Percentiles rank a stretch among this genome's conserved stretches.
phyloP scores from a whole-genome alignment of 2,329 filamentous ascomycete genomes.

The Lachnellula cervina region DNA sequence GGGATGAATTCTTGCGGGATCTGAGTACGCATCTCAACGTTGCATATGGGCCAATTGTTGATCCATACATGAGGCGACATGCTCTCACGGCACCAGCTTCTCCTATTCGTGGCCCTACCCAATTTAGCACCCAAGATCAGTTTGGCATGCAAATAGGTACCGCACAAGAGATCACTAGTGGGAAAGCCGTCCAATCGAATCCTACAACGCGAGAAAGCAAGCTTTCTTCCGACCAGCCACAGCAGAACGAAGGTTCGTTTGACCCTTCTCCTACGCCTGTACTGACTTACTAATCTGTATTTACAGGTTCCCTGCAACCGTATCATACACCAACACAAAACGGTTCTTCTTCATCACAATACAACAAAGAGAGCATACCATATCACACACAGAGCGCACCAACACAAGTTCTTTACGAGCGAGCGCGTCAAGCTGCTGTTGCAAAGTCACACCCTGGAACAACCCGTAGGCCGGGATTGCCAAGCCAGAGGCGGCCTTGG shows the following conservation, averaged over 20 bases:
- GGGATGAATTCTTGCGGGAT: slow-evolving; percentile 58
- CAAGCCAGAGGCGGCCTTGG: slow-evolving; percentile 69
- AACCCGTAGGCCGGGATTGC: slow-evolving; percentile 46
- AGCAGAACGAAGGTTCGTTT: slow-evolving; percentile 15
- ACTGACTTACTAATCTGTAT: neutral
- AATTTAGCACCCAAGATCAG: neutral
- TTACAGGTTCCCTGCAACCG: slow-evolving; percentile 5
- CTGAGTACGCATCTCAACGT: slow-evolving; percentile 54
- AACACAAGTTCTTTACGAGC: slow-evolving; percentile 55
- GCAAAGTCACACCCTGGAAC: slow-evolving; percentile 48
- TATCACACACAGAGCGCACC: slow-evolving; percentile 36
- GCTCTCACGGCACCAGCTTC: slow-evolving; percentile 23
- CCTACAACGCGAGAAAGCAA: too few relatives aligned
- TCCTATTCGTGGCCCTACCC: slow-evolving; percentile 1
- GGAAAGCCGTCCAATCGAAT: too few relatives aligned
- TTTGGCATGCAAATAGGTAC: neutral
- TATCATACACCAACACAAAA: slow-evolving; percentile 28
- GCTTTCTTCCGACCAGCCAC: neutral
- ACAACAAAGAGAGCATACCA: slow-evolving; percentile 5
- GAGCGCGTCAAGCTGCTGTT: slow-evolving; percentile 50
- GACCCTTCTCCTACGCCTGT: neutral
- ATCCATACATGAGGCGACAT: slow-evolving; percentile 38
- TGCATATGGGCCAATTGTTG: slow-evolving; percentile 48
- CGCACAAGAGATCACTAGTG: too few relatives aligned
- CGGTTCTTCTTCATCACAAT: neutral